Base-by-base conservation (phyloP, 1,139 yeast species). In the Sugiyamaella paludigena region DNA sequence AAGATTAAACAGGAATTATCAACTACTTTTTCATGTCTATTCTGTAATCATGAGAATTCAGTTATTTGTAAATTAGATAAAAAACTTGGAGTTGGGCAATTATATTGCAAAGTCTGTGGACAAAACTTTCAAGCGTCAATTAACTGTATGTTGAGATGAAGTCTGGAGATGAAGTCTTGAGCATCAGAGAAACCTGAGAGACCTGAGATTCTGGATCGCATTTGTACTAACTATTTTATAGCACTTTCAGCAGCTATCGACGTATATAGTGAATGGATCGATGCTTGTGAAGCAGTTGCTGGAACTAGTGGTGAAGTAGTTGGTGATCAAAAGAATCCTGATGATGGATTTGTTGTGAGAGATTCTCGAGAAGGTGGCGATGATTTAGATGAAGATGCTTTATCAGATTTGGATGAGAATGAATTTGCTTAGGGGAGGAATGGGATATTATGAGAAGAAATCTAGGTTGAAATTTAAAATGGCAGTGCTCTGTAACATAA, bases 231-330 rank as follows among this genome's bases (percentile, higher is more conserved):
- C 36, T 11, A 26, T n/a, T 9, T 24, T 34, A 19, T 19, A 65
- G 73, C 75, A 11, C 73, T 85, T 49, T 81, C 89, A 0, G 91
- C 84, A 53, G 96, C 98, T 0, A 91, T 92, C 36, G 98, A 92
- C 67, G 87, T 92, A 24, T 92, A 92, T 66, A 86, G 96, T 45
- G 98, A 91, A 65, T 92, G 98, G 98, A 89, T 89, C 51, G 98
- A 92, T 72, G 98, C 98, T 1, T 92, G 96, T 65, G 98, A 92
- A 63, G 96, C 94, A 46, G 94, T 92, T 53, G 95, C 94, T 37
- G 83, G 82, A 55, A 87, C 85, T 52, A 78, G 67, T 12, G 24
- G 5, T 19, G 24, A 19, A 5, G 24, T 19, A 19, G 66, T 65
- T 11, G 78, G 65, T 10, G 74, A 67, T 15, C 74, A 67, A 31